Base-by-base conservation (phyloP, 495 filamentous ascomycete genomes). In the Haplographium delicatum region DNA sequence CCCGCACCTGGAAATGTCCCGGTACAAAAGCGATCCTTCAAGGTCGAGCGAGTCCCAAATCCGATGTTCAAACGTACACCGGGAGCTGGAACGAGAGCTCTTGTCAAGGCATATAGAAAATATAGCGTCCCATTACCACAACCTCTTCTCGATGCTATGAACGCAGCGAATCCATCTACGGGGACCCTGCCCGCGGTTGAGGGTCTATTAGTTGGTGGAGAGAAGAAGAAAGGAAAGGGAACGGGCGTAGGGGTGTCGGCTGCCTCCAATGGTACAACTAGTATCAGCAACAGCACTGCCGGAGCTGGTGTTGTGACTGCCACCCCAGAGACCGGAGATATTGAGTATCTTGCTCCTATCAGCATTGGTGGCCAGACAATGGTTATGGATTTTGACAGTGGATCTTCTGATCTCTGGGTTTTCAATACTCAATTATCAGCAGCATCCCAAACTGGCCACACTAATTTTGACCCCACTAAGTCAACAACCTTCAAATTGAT, bases 361-460 rank as follows among this genome's bases (percentile, higher is more conserved):
- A 74, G 56, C 5, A 81, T 95, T 57, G 89, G 89, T 34, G 84
- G 82, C 2, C 88, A 91, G 62, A 78, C 74, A 5, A 55, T 91
- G 47, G 78, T 80, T 47, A 72, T 95, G 64, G 79, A 89, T 59
- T 88, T 95, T 63, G 89, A 95, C 66, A 85, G 84, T 16, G 89
- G 89, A 49, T 91, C 86, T 1, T 79, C 88, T 10, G 88, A 91
- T 63, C 70, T 95, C 51, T 95, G 89, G 89, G 79, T 91, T 25
- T 85, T 91, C 69, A 89, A 79, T 72, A 80, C 80, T 4, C 60
- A 72, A 39, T 73, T 90, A 18, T 66, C 78, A 2, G 30, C 65
- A 4, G 50, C 55, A 0, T 53, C 66, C 19, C 69, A 66, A 6
- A 53, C 53, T 13, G 75, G 75, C 31, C 87, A 86, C 63, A 68